Conservation (phyloP, 164 flowering plant species). For the Magnolia changhungtana region DNA sequence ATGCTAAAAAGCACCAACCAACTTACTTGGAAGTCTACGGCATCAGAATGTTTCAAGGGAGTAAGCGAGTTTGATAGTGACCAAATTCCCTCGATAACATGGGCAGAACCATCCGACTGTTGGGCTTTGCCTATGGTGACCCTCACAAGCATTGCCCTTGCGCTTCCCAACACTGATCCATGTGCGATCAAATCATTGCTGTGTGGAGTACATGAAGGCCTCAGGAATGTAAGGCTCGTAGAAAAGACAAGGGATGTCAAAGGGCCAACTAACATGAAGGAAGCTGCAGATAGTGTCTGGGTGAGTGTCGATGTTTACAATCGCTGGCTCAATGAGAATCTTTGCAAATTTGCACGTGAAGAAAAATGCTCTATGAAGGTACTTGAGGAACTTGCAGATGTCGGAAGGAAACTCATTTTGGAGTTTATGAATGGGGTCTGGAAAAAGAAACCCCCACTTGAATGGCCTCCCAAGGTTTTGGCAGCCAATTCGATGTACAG, state of each 20-base stretch:
- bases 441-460: slow-evolving; percentile 34
- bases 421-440: slow-evolving; percentile 20
- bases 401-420: slow-evolving; percentile 25
- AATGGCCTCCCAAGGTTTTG: slow-evolving; percentile 27
- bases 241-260: slow-evolving; percentile 31
- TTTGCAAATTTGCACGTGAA: slow-evolving; percentile 30
- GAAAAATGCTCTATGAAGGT: slow-evolving; percentile 30
- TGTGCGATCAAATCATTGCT: slow-evolving; percentile 19
- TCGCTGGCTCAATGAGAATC: slow-evolving; percentile 51
- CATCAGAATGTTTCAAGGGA: slow-evolving; percentile 32
- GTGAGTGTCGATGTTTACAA: slow-evolving; percentile 43
- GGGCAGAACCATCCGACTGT: slow-evolving; percentile 42
- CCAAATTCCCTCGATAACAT: slow-evolving; percentile 26
- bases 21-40: slow-evolving; percentile 33
- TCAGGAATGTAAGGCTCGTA: slow-evolving; percentile 31
- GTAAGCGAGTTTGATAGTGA: slow-evolving; percentile 44
- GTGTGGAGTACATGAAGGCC: slow-evolving; percentile 36
- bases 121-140: slow-evolving; percentile 75
- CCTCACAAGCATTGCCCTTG: slow-evolving; percentile 49
- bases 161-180: slow-evolving; percentile 37
- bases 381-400: slow-evolving; percentile 31
- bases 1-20: slow-evolving; percentile 39
- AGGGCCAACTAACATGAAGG: slow-evolving; percentile 25
- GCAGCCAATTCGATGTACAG: slow-evolving; percentile 66
- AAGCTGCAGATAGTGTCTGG: slow-evolving; percentile 54